These are phyloP conservation scores for Cymbomonas tetramitiformis DNA, from an alignment of 139 green algal species.

Conservation along the genomic window DNA sequence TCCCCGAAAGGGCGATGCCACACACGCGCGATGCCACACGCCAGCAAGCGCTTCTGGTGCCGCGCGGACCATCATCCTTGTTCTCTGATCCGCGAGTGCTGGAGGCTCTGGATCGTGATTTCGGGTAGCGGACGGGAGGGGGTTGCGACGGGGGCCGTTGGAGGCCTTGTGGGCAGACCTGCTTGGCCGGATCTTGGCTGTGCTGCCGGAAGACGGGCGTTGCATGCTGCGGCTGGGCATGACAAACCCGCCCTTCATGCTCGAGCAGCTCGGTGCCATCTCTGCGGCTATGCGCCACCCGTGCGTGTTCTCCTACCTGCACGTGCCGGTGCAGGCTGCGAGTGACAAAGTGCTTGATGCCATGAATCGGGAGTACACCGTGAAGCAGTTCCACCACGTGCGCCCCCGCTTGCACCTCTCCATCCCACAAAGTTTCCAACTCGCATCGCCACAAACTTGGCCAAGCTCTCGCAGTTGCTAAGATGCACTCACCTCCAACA, in stretches of 20 bases:
- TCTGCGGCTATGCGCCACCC: conserved; percentile 43
- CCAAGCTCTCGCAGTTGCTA: conserved; percentile 14
- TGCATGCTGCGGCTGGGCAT: conserved; percentile 78
- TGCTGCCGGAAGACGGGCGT: conserved; percentile 53
- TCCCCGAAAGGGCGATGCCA: no score
- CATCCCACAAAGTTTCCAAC: no score
- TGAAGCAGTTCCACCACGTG: conserved; percentile 31
- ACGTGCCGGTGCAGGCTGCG: conserved; percentile 77
- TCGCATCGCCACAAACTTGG: no score
- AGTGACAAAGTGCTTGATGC: conserved; percentile 53
- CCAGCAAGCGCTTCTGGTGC: no score
- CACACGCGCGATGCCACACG: no score
- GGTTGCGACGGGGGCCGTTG: no score
- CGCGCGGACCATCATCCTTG: no score
- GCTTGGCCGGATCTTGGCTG: conserved; percentile 40
- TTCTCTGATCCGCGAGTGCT: no score
- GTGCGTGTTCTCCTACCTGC: conserved; percentile 69
- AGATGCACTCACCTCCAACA: no score
- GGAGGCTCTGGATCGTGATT: no score
- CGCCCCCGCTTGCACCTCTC: background rate
- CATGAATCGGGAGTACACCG: conserved; percentile 87
- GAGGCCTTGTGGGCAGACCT: no score
- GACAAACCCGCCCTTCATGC: conserved; percentile 87
- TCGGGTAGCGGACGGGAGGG: no score
- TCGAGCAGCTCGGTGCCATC: conserved; percentile 61